phyloP scores from a whole-genome alignment of 1,284 basidiomycete species.

The Leucoagaricus sp. region DNA sequence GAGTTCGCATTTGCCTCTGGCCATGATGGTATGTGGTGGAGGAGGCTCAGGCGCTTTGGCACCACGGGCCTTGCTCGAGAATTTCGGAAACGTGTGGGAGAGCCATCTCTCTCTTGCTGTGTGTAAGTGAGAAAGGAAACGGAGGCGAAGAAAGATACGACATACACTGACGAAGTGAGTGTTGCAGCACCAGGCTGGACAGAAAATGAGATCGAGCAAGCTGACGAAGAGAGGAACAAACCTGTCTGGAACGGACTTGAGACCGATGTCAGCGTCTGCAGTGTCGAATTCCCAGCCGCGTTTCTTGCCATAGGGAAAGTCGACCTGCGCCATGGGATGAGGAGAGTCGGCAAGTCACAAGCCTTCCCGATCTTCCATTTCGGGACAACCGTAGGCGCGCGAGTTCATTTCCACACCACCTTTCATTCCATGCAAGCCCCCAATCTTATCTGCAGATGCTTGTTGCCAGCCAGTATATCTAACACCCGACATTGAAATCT shows the following conservation, averaged over 20 bases:
- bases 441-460: conserved; percentile 14
- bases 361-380: neutral
- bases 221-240: conserved; percentile 22
- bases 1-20: conserved; percentile 64
- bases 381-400: conserved; percentile 1
- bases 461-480: neutral
- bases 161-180: conserved; percentile 72
- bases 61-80: conserved; percentile 59
- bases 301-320: conserved; percentile 16
- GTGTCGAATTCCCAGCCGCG: conserved; percentile 21
- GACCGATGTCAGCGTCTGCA: conserved; percentile 36
- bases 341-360: neutral
- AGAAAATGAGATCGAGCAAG: neutral
- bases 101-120: conserved; percentile 72
- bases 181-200: conserved; percentile 53
- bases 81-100: conserved; percentile 67
- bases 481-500: neutral
- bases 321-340: conserved; percentile 12
- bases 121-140: conserved; percentile 16
- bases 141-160: conserved; percentile 8
- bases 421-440: neutral
- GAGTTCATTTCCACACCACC: conserved; percentile 5
- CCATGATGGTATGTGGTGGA: conserved; percentile 64
- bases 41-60: conserved; percentile 51
- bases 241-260: conserved; percentile 60